A percentile compares a stretch with the other conserved stretches of the same genome.
Conservation (phyloP, 2,329 filamentous ascomycete species). For the Nigrospora sphaerica region DNA sequence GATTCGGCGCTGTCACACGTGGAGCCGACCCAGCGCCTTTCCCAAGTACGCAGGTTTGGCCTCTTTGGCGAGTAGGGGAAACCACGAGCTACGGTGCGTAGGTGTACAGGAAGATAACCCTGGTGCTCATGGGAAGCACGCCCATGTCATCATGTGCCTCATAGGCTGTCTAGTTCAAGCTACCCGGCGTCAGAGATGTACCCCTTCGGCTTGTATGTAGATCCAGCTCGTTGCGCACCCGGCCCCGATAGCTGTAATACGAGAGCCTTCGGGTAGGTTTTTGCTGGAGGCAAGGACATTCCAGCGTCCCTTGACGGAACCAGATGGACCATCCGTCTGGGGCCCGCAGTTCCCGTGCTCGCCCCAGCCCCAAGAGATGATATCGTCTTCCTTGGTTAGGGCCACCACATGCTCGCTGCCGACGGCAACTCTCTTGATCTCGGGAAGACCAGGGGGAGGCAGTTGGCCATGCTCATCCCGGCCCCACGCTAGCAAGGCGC, state of each 20-base stretch:
- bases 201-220: conserved; percentile 30
- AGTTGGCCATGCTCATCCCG: conserved; percentile 81
- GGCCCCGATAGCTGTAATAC: conserved; percentile 61
- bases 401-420: conserved; percentile 89
- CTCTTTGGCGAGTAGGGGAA: conserved; percentile 27
- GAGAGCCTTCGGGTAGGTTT: conserved; percentile 41
- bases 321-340: conserved; percentile 44
- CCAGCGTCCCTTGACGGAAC: conserved; percentile 61
- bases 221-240: conserved; percentile 90
- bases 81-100: not conserved
- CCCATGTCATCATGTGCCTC: too few species aligned
- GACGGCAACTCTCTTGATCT: conserved; percentile 58
- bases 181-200: conserved; percentile 18
- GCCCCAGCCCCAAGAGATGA: conserved; percentile 91
- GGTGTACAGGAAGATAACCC: not conserved
- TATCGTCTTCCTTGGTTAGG: conserved; percentile 54
- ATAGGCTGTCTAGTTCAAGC: conserved; percentile 2
- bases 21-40: conserved; percentile 68
- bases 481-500: conserved; percentile 66
- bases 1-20: conserved; percentile 29
- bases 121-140: not conserved
- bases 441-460: conserved; percentile 53
- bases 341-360: conserved; percentile 95
- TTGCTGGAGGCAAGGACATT: conserved; percentile 57
- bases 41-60: conserved; percentile 50